Evolutionary conservation across 371 early-diverging fungal species (phyloP), one percentile per base, ranked within the genome.

Genomic region (Rhizopus stolonifer): DNA sequence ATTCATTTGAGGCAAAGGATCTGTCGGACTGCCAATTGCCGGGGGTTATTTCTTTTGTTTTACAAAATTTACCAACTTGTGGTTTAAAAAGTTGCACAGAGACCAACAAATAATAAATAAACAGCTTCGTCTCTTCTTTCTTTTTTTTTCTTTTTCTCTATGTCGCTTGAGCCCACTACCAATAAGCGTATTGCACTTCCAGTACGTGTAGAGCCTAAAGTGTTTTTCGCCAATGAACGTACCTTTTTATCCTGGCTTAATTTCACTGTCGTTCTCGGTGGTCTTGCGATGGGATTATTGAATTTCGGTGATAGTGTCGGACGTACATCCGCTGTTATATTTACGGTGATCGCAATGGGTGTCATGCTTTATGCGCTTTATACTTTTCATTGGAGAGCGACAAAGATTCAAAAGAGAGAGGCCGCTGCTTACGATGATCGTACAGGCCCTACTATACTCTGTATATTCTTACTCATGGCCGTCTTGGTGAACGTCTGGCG

Each of bases 171-270:
- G n/a, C n/a, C n/a, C n/a, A n/a, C n/a, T n/a, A n/a, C n/a, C n/a
- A n/a, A n/a, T n/a, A n/a, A n/a, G n/a, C n/a, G n/a, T n/a, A n/a
- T n/a, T n/a, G n/a, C n/a, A n/a, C n/a, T n/a, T n/a, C n/a, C n/a
- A 8, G 89, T 93, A 39, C 86, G 97, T 17, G 88, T 99, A 2
- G 99, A 99, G 61, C 99, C 99, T 47, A 99, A 99, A 75, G 98
- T 98, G 17, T 99, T 90, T 72, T 99, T 99, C 77, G 98, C 99
- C 43, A 99, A 99, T 65, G 99, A 99, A 79, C 84, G 99, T 50
- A 99, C 99, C 2, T 99, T 99, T 76, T 79, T 99, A 38, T 84
- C 93, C 11, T 91, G 92, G 92, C 76, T 91, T 36, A 83, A 90
- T 68, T 90, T 91, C 65, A 76, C 87, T 26, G 84, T 87, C 6